These are phyloP conservation scores for Helicostylum pulchrum DNA, from an alignment of 192 early-diverging fungal genomes.

Conservation along the genomic window DNA sequence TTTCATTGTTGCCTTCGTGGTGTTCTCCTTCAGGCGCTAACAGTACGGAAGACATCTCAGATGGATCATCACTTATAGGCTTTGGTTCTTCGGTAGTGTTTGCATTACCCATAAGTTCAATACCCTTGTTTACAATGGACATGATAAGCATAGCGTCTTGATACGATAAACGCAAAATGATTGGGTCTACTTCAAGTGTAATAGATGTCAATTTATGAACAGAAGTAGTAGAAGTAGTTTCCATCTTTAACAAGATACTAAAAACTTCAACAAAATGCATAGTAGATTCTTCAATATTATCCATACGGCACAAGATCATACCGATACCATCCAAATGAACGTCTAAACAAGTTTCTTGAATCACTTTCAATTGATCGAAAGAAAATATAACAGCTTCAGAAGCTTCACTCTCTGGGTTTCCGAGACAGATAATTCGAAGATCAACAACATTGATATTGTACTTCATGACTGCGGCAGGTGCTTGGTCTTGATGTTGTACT, in stretches of 20 bases:
- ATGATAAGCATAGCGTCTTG: slow-evolving; percentile 66
- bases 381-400: slow-evolving; percentile 77
- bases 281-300: slow-evolving; percentile 57
- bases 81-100: not conserved
- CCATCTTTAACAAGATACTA: slow-evolving; percentile 59
- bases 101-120: slow-evolving; percentile 41
- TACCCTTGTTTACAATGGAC: slow-evolving; percentile 58
- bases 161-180: slow-evolving; percentile 72
- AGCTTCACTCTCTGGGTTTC: slow-evolving; percentile 48
- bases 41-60: not conserved
- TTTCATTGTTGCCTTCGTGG: not conserved
- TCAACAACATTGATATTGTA: slow-evolving; percentile 68
- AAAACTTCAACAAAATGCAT: slow-evolving; percentile 77
- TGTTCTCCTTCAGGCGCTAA: not conserved
- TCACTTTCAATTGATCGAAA: slow-evolving; percentile 60
- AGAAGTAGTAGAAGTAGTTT: slow-evolving; percentile 42
- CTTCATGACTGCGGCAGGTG: not conserved
- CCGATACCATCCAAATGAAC: slow-evolving; percentile 67
- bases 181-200: slow-evolving; percentile 57
- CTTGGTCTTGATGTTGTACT: not conserved
- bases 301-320: slow-evolving; percentile 75
- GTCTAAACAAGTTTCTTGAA: slow-evolving; percentile 57
- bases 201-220: slow-evolving; percentile 56
- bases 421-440: slow-evolving; percentile 69
- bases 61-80: not conserved